These are phyloP conservation scores for Stentor coeruleus DNA, from an alignment of 73 alveolate genomes.

Conservation along the genomic window DNA sequence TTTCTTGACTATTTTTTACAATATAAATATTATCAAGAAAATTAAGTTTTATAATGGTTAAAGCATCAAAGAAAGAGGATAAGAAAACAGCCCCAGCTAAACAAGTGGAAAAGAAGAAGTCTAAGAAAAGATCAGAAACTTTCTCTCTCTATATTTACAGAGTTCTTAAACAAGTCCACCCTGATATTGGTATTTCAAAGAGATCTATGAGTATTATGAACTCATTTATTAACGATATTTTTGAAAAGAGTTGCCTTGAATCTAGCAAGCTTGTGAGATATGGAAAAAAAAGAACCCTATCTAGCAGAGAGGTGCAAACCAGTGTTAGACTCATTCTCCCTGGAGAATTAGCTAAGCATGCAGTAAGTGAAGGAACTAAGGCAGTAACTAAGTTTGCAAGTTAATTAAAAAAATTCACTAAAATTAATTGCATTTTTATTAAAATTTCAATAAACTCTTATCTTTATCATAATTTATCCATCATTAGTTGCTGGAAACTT, in stretches of 20 bases:
- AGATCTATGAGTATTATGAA: slow-evolving; percentile 45
- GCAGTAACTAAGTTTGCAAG: background rate
- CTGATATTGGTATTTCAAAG: slow-evolving; percentile 47
- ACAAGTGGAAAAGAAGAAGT: background rate
- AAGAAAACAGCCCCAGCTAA: background rate
- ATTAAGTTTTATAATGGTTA: background rate
- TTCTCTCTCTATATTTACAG: slow-evolving; percentile 32
- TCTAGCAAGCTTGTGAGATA: slow-evolving; percentile 38
- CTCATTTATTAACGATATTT: slow-evolving; percentile 42
- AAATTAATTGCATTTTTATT: no score
- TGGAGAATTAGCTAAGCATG: slow-evolving; percentile 3
- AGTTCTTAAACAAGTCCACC: slow-evolving; percentile 50
- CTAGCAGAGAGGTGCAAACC: slow-evolving; percentile 43
- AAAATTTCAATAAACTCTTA: no score
- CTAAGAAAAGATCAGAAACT: slow-evolving; percentile 15
- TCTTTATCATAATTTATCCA: no score
- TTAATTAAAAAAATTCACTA: no score
- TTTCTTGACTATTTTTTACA: background rate
- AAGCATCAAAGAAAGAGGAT: slow-evolving; percentile 17
- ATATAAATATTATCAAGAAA: no score
- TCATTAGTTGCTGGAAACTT: no score
- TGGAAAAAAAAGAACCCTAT: slow-evolving; percentile 30
- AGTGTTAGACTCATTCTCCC: slow-evolving; percentile 1
- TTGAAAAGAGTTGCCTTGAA: slow-evolving; percentile 35
- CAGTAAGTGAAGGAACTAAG: background rate